Evolutionary conservation across 257 asterid genomes (phyloP), one percentile per base, ranked within the genome.

Genomic region (Thymus mandschuricus): DNA sequence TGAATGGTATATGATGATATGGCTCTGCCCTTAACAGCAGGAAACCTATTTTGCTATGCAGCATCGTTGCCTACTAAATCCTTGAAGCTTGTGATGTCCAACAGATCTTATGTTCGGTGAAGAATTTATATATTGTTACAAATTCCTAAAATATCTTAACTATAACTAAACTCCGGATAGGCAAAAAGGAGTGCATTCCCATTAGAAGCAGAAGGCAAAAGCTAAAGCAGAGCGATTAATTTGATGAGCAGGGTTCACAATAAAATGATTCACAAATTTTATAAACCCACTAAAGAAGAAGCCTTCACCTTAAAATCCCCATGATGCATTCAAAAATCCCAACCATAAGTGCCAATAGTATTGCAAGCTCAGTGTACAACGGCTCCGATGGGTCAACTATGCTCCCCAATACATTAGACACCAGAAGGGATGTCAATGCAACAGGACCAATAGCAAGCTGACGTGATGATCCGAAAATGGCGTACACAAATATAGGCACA

Each of bases 361-460:
- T 88, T 0, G 99, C 99, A 70, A 95, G 98, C 80, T 92, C 97
- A 3, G 96, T 95, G 78, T 95, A 95, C 80, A 95, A 87, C 77
- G 75, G 78, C 10, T 92, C 98, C 0, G 97, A 92, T 64, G 98
- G 81, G 78, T 87, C 92, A 54, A 87, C 97, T 69, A 92, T 89
- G 81, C 80, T 76, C 70, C 96, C 83, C 89, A 95, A 76, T 57
- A 92, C 93, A 80, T 95, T 95, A 56, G 99, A 95, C 59, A 89
- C 98, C 71, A 95, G 87, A 79, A 95, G 95, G 66, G 99, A 95
- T 6, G 96, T 90, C 85, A 95, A 76, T 61, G 99, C 99, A 70
- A 95, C 99, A 8, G 99, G 99, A 56, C 99, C 99, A 40, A 95
- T 95, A 29, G 99, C 99, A 77, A 95, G 96, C 89, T 95, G 99